Evolutionary conservation across 805 yeast genomes (phyloP), one percentile per base, ranked within the genome.

Genomic region (Lipomyces orientalis): DNA sequence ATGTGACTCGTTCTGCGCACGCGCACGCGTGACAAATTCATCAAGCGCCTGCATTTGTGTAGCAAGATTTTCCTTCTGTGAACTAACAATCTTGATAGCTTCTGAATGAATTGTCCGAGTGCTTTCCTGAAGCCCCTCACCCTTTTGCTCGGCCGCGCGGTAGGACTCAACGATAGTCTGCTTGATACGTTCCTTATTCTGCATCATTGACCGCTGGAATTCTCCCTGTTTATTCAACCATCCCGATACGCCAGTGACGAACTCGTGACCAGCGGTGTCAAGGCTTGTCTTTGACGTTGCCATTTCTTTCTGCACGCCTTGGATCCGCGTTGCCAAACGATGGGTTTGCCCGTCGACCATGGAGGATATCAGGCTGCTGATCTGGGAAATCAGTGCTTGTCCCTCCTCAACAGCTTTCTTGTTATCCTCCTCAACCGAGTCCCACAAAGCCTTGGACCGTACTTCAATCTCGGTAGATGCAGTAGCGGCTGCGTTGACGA

Each of bases 31-130:
- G 29, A 69, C 72, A 54, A 68, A 69, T 22, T 51, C 69, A 34
- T 69, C 72, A 43, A 69, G 58, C 14, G 67, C 64, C 49, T 60
- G 66, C 71, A 69, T 68, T 37, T 69, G 72, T 34, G 43, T 54
- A 2, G 64, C 63, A n/a, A 69, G 62, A 52, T 64, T 68, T 34
- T 54, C 64, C 57, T 68, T 69, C 56, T 69, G 72, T 61, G 64
- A 55, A 14, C 51, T 54, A 10, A 69, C 72, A 37, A 69, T 64
- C 59, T 64, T 62, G 43, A 56, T 64, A 2, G 72, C 61, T 49
- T 69, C 69, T 9, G 71, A 55, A 58, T 69, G 72, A 57, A 69
- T 65, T 10, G 61, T 35, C 4, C 62, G 58, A 10, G 72, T 69
- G 25, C 64, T 58, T 60, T 64, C 58, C 54, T 69, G 71, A 22